phyloP scores from a whole-genome alignment of 345 rosid genomes.

The Brassica juncea region DNA sequence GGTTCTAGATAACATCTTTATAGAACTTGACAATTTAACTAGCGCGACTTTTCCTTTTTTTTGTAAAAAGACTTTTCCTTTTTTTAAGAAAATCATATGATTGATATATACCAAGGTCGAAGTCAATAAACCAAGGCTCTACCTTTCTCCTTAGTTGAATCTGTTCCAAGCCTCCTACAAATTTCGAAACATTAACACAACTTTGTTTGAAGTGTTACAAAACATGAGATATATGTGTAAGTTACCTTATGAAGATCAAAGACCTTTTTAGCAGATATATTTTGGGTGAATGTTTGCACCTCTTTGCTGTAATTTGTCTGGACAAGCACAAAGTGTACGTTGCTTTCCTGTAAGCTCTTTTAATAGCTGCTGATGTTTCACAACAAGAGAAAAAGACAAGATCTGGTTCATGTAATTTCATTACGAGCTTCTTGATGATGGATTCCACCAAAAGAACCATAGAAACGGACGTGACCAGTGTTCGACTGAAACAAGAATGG shows the following conservation, averaged over 20 bases:
- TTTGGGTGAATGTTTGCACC: slow-evolving; percentile 93
- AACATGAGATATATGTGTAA: neutral
- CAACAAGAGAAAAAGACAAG: neutral
- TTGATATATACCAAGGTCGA: neutral
- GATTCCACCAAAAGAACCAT: neutral
- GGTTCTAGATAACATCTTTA: neutral
- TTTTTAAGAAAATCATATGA: neutral
- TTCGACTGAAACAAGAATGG: neutral
- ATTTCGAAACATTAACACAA: slow-evolving; percentile 8
- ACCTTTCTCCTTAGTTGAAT: slow-evolving; percentile 91
- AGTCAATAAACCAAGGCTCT: slow-evolving; percentile 32
- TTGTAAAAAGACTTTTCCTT: too few relatives aligned
- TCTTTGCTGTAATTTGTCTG: slow-evolving; percentile 92
- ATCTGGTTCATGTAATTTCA: neutral
- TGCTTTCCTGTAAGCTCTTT: slow-evolving; percentile 94
- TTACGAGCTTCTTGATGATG: neutral
- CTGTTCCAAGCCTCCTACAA: slow-evolving; percentile 91
- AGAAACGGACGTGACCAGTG: neutral
- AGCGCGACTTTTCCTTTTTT: neutral
- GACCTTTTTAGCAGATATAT: slow-evolving; percentile 87
- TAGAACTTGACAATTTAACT: neutral
- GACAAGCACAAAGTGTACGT: slow-evolving; percentile 84
- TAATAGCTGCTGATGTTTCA: slow-evolving; percentile 74
- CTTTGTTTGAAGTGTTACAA: neutral
- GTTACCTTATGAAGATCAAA: slow-evolving; percentile 95